Conservation (phyloP, 164 flowering plant species). For the Stephania cephalantha region DNA sequence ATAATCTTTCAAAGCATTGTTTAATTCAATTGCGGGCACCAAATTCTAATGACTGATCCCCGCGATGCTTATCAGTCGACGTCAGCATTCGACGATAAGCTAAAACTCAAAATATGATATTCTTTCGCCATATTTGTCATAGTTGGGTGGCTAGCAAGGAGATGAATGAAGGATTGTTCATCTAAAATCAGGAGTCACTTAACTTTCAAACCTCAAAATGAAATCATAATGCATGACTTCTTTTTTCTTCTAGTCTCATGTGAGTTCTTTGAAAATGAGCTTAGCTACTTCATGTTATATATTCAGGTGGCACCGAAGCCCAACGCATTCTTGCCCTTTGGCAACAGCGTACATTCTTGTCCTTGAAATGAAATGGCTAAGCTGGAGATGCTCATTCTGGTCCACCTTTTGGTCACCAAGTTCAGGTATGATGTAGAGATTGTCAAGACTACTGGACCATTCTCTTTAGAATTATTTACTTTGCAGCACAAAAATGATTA, state of each 20-base stretch:
- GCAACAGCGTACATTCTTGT: constrained; percentile 66
- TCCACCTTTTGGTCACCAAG: constrained; percentile 58
- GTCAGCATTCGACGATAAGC: background rate
- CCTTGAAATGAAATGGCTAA: constrained; percentile 86
- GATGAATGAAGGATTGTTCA: background rate
- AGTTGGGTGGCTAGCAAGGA: background rate
- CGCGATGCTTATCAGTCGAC: no score
- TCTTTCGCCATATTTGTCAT: background rate
- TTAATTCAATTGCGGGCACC: no score
- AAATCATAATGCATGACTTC: background rate
- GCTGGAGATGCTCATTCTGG: constrained; percentile 57
- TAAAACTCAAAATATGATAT: background rate
- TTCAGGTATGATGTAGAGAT: constrained; percentile 43
- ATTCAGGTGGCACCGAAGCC: constrained; percentile 62
- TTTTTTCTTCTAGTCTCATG: background rate
- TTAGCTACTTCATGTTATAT: background rate
- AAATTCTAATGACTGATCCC: no score
- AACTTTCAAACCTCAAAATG: background rate
- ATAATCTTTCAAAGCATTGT: no score
- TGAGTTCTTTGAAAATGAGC: background rate
- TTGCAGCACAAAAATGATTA: background rate
- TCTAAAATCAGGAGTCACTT: background rate
- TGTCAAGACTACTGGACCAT: background rate
- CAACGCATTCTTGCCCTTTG: constrained; percentile 75
- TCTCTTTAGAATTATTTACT: background rate